Base-by-base conservation (phyloP, 257 asterid genomes). In the Nicotiana undulata region DNA sequence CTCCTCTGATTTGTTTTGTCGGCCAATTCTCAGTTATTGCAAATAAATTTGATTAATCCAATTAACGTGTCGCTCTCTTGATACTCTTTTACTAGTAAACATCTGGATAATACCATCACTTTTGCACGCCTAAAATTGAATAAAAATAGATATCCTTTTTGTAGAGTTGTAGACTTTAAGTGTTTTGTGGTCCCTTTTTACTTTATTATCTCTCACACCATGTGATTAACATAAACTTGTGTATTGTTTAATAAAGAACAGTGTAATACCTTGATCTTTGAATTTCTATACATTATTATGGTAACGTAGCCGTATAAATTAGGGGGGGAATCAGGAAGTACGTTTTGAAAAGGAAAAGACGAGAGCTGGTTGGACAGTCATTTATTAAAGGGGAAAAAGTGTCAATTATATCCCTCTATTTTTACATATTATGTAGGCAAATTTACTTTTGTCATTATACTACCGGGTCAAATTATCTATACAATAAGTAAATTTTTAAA, bases 111-210 rank as follows among this genome's bases (percentile, higher is more conserved):
- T 12, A 40, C 22, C 24, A 70, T 5, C 7, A 20, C 77, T 22
- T 70, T 22, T 44, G 59, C 34, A 44, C 15, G 12, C 22, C 20
- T 26, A 12, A 44, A 44, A 22, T 46, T 6, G 22, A 72, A 22
- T 13, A 46, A 22, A 46, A 22, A 22, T 44, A 13, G 24, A 60
- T 4, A 72, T 72, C 60, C 3, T 46, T 46, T 40, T 46, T 46
- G 34, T 70, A 44, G 77, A 44, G 51, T 11, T 46, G 70, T 1
- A 12, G 72, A 2, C 61, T 51, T 29, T 61, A 31, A 52, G 67
- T 79, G 56, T 79, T 75, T 52, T 65, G 84, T 72, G 77, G 77
- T 72, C 59, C 59, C 59, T 56, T 56, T 16, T 53, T 17, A 22
- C 60, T 53, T 70, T 12, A 70, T 13, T 7, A 70, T 72, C 60